Base-by-base conservation (phyloP, 805 yeast genomes). In the Spathaspora passalidarum region DNA sequence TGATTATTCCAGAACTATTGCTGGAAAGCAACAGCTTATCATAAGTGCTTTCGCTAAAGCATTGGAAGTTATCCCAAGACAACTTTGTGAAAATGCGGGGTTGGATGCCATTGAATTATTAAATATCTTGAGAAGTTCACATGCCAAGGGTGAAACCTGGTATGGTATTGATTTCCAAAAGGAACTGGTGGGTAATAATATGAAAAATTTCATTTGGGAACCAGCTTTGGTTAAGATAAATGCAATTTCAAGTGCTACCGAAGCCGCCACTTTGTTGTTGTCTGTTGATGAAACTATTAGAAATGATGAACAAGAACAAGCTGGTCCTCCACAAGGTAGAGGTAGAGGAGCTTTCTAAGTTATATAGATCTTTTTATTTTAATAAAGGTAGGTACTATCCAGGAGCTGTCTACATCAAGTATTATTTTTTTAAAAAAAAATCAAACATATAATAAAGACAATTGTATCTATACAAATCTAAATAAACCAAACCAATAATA, bases 1-100 rank as follows among this genome's bases (percentile, higher is more conserved):
- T 60, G 96, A 89, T 56, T 80, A 84, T 60, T 83, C 97, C 19
- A 84, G 85, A 60, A 79, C 88, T 16, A 87, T 94, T 56, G 89
- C 96, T 18, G 99, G 99, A 35, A 92, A 94, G 67, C 97, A 92
- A 69, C 99, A 94, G 72, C 73, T 94, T 51, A 84, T 94, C 48
- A 86, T 94, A 47, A 84, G 84, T 48, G 96, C 97, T 6, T 94
- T 82, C 69, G 99, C 99, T 19, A 86, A 86, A 55, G 96, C 98
- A 1, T 75, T 94, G 47, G 99, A 94, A 70, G 84, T 94, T 21
- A 90, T 94, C 57, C 99, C 99, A 55, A 84, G 98, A 65, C 98
- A 94, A 64, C 76, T 94, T 53, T 92, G 98, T 73, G 99, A 94
- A 63, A 94, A 94, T 65, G 99, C 97, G n/a, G 99, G 99, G 4